Evolutionary conservation across 106 monocot species (phyloP), one percentile per base, ranked within the genome.

Genomic region (Acorus calamus): DNA sequence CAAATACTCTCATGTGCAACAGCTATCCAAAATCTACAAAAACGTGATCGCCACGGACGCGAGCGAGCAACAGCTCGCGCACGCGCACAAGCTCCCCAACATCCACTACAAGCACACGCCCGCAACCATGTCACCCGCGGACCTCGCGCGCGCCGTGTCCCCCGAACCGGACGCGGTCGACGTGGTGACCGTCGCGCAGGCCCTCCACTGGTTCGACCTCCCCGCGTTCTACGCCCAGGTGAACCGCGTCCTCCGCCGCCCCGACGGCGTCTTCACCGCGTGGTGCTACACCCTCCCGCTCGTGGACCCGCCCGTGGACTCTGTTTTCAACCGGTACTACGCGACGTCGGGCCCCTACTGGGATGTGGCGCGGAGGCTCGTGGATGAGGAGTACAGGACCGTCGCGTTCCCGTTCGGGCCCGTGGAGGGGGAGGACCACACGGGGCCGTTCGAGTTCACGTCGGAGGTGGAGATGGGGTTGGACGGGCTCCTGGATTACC

Each of bases 131-230:
- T 11, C 80, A 57, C 58, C 46, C 70, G 42, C 56, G 5, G 77
- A 70, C 11, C 65, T 84, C 50, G 64, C 72, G 2, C 48, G 6
- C 57, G 3, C 64, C 56, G 74, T 94, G 47, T 78, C 78, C 3
- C 13, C 73, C 2, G 28, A 28, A 28, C 73, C 69, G 0, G 62
- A 63, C 52, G 67, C 81, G 46, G 78, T 89, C 8, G 89, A 89
- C 66, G 70, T 94, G 14, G 47, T 94, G 64, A 86, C 86, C 46
- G 83, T 89, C 7, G 93, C 93, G 47, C 83, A 83, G 57, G 79
- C 89, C 53, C 63, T 89, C 74, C 93, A 93, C 71, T 93, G 93
- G 93, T 75, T 93, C 75, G 78, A 83, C 76, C 83, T 73, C 49
- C 71, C 83, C n/a, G 46, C 62, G 44, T 93, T 93, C 78, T 89